Conservation (phyloP, 768 basidiomycete species). For the Suillus subluteus region DNA sequence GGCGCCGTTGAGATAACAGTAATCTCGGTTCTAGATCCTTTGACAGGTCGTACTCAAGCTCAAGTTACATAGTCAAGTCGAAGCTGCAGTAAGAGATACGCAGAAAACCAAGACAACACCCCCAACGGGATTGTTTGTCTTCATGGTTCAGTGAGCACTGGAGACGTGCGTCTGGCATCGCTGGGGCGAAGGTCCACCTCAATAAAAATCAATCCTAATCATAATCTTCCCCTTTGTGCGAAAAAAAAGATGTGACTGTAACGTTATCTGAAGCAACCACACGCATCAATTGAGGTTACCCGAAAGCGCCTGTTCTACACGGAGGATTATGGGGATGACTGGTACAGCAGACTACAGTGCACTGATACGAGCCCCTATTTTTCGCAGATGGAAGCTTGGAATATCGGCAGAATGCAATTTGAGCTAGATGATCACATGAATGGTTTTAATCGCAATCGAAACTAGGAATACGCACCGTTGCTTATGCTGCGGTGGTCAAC, state of each 20-base stretch:
- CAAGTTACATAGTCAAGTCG: not conserved
- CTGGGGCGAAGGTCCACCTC: not conserved
- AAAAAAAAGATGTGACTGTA: not conserved
- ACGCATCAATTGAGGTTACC: not conserved
- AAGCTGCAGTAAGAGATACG: not conserved
- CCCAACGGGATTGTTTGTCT: not conserved
- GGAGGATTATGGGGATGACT: not conserved
- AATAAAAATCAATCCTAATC: not conserved
- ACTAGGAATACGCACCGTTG: slow-evolving; percentile 29
- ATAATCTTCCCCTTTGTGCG: not conserved
- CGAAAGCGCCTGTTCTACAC: not conserved
- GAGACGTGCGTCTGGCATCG: not conserved
- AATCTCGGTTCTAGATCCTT: not conserved
- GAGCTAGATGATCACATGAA: not conserved
- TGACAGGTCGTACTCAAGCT: not conserved
- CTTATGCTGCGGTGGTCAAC: slow-evolving; percentile 52
- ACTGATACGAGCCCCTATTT: slow-evolving; percentile 2
- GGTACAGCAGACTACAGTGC: slow-evolving; percentile 5
- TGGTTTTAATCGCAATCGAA: slow-evolving; percentile 11
- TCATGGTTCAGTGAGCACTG: not conserved
- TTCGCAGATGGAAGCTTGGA: not conserved
- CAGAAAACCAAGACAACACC: not conserved
- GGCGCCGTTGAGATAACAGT: not conserved
- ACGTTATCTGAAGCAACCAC: no score
- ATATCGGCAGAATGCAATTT: not conserved